Conservation (phyloP, 306 rosid species). For the Lathyrus sativus region DNA sequence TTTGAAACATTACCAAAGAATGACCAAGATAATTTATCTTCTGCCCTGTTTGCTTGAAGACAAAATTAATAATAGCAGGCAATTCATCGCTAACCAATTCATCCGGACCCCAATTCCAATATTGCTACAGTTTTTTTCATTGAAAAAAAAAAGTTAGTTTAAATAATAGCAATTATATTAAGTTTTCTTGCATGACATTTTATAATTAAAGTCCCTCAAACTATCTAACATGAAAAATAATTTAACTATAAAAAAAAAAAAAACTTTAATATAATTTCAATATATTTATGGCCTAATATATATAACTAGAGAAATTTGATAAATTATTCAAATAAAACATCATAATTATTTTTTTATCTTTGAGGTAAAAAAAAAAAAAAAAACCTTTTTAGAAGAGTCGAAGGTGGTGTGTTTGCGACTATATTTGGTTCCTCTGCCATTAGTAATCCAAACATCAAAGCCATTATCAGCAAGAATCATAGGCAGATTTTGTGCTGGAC, state of each 20-base stretch:
- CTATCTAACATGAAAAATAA: too few relatives aligned
- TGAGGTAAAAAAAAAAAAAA: background rate
- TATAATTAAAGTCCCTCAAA: too few relatives aligned
- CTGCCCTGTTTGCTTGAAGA: constrained; percentile 59
- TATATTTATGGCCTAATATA: too few relatives aligned
- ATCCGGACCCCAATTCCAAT: constrained; percentile 87
- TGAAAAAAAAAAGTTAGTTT: background rate
- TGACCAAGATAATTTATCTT: constrained; percentile 77
- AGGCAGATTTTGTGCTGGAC: constrained; percentile 67
- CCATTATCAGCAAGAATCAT: constrained; percentile 71
- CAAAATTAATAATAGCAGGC: constrained; percentile 66
- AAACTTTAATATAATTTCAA: too few relatives aligned
- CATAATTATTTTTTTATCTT: background rate
- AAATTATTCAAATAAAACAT: background rate
- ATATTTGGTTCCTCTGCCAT: constrained; percentile 74
- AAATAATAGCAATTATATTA: background rate
- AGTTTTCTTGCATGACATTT: background rate
- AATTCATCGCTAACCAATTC: constrained; percentile 65
- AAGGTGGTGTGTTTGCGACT: constrained; percentile 61
- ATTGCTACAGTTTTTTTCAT: constrained; percentile 46
- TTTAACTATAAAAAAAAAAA: too few relatives aligned
- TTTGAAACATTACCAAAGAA: constrained; percentile 60
- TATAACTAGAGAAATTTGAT: background rate
- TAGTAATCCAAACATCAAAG: constrained; percentile 77
- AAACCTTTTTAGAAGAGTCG: constrained; percentile 29